phyloP scores from a whole-genome alignment of 352 stramenopile species.

The Hyaloperonospora arabidopsidis region DNA sequence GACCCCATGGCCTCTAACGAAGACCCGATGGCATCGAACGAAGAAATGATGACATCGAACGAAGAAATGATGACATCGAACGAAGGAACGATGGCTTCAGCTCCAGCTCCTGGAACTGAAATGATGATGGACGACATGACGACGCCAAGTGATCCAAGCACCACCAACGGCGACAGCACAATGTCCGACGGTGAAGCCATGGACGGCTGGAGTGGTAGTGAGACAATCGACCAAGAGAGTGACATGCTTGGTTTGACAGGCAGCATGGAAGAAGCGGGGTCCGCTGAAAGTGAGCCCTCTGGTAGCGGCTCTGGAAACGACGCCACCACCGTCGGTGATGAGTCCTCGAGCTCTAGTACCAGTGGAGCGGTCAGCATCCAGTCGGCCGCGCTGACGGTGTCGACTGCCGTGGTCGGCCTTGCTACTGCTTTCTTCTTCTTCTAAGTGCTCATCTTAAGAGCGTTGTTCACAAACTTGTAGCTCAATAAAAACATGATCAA shows the following conservation, averaged over 20 bases:
- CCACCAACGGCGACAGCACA: background rate
- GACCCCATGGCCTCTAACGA: too few relatives aligned
- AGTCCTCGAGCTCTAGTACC: slow-evolving; percentile 3
- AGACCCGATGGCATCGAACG: too few relatives aligned
- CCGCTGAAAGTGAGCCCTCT: background rate
- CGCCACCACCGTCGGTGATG: slow-evolving; percentile 14
- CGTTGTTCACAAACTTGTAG: slow-evolving; percentile 6
- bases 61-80: too few relatives aligned
- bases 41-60: too few relatives aligned
- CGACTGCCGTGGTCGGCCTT: slow-evolving; percentile 11
- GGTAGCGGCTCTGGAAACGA: slow-evolving; percentile 13
- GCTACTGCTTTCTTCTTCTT: slow-evolving; percentile 25
- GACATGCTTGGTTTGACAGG: background rate
- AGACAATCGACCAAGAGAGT: background rate
- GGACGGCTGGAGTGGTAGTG: background rate
- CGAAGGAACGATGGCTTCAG: too few relatives aligned
- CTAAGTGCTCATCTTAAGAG: slow-evolving; percentile 12
- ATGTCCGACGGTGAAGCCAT: background rate
- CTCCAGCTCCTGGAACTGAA: background rate
- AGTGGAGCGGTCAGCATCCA: slow-evolving; percentile 17
- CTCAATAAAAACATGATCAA: too few relatives aligned
- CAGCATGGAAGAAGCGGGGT: background rate
- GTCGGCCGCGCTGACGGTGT: slow-evolving; percentile 14
- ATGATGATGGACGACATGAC: background rate
- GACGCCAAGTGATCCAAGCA: background rate